These are phyloP conservation scores for Hypoxylon sp. DNA, from an alignment of 2,329 filamentous ascomycete species.

Conservation along the genomic window DNA sequence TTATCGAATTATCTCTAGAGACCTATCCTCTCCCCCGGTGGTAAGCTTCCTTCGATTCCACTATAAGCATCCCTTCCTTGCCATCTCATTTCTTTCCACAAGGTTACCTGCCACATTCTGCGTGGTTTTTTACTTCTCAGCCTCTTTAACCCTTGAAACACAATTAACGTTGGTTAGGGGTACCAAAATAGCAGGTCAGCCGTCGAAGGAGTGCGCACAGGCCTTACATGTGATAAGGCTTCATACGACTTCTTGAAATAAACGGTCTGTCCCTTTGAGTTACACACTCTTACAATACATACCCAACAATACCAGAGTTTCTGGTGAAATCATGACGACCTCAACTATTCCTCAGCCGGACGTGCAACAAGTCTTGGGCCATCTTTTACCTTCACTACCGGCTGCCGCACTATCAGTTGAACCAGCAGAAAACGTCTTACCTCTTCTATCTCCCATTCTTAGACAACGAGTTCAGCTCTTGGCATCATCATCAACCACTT, in stretches of 20 bases:
- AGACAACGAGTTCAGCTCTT: slow-evolving; percentile 73
- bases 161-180: slow-evolving; percentile 27
- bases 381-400: slow-evolving; percentile 67
- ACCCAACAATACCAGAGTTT: slow-evolving; percentile 10
- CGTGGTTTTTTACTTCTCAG: slow-evolving; percentile 7
- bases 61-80: slow-evolving; percentile 6
- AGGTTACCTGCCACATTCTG: slow-evolving; percentile 12
- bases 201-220: slow-evolving; percentile 15
- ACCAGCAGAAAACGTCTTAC: slow-evolving; percentile 65
- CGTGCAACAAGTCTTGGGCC: slow-evolving; percentile 59
- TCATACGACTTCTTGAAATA: too few species aligned
- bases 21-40: slow-evolving; percentile 10
- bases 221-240: slow-evolving; percentile 36
- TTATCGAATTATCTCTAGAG: too few species aligned
- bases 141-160: slow-evolving; percentile 25
- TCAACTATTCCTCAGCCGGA: slow-evolving; percentile 54
- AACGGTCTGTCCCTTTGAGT: slow-evolving; percentile 6
- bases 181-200: slow-evolving; percentile 22
- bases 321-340: slow-evolving; percentile 40
- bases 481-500: slow-evolving; percentile 59
- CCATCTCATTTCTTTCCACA: not conserved
- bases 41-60: slow-evolving; percentile 24
- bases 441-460: slow-evolving; percentile 70
- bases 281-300: slow-evolving; percentile 34
- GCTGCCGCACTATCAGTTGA: slow-evolving; percentile 65